These are phyloP conservation scores for Aureoboletus auriporus DNA, from an alignment of 768 basidiomycete genomes.

Conservation along the genomic window DNA sequence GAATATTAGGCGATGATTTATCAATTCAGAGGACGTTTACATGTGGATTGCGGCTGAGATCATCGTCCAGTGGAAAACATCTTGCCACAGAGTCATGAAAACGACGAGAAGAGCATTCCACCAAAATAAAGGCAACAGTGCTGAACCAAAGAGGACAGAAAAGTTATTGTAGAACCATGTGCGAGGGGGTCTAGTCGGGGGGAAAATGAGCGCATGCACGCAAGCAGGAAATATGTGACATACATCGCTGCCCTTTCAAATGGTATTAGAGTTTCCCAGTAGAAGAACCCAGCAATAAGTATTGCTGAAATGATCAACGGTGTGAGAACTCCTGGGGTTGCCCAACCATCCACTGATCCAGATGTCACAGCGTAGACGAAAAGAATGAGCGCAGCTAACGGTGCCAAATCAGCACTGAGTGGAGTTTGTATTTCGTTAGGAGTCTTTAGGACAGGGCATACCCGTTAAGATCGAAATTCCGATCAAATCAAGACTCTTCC, in stretches of 20 bases:
- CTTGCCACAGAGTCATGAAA: conserved; percentile 39
- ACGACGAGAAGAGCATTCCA: conserved; percentile 34
- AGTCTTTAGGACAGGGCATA: conserved; percentile 13
- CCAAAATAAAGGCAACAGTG: conserved; percentile 41
- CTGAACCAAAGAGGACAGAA: conserved; percentile 33
- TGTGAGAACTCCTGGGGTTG: conserved; percentile 38
- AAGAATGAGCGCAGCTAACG: conserved; percentile 33
- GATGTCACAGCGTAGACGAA: conserved; percentile 42
- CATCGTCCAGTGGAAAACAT: conserved; percentile 38
- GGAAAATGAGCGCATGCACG: too few relatives aligned
- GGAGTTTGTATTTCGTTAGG: neutral
- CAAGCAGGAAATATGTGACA: conserved; percentile 12
- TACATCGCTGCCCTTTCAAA: conserved; percentile 41
- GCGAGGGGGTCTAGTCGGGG: conserved; percentile 33
- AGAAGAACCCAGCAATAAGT: conserved; percentile 42
- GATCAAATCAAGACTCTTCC: conserved; percentile 34
- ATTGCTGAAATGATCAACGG: conserved; percentile 45
- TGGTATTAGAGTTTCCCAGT: conserved; percentile 43
- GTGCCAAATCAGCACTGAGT: neutral
- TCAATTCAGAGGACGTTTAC: conserved; percentile 24
- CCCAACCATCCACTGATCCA: conserved; percentile 52
- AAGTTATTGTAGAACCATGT: conserved; percentile 43
- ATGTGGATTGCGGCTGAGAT: conserved; percentile 38
- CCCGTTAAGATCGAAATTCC: conserved; percentile 40
- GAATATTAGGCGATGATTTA: neutral